phyloP scores from a whole-genome alignment of 768 basidiomycete genomes.

The Auriscalpium vulgare region DNA sequence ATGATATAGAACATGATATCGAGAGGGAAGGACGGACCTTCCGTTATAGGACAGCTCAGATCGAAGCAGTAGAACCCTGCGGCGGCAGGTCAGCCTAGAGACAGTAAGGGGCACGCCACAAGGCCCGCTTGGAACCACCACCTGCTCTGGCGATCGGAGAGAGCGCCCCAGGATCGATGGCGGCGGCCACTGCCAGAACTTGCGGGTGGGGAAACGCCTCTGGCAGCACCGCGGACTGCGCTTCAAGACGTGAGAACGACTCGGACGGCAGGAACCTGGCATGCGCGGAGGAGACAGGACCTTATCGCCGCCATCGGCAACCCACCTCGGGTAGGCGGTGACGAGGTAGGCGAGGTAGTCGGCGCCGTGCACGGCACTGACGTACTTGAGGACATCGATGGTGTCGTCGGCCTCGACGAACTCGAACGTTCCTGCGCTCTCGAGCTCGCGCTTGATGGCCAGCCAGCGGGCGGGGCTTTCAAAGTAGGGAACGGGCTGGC shows the following conservation, averaged over 20 bases:
- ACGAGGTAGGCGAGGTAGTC: slow-evolving; percentile 22
- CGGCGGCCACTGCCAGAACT: slow-evolving; percentile 11
- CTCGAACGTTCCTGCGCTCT: slow-evolving; percentile 8
- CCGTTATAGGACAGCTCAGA: slow-evolving; percentile 24
- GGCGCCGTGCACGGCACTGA: slow-evolving; percentile 19
- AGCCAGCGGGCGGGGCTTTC: slow-evolving; percentile 23
- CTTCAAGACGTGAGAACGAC: neutral
- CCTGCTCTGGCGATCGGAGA: slow-evolving; percentile 20
- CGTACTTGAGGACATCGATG: slow-evolving; percentile 6
- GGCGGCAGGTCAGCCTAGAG: neutral
- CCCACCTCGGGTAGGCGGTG: slow-evolving; percentile 23
- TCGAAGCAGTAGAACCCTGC: slow-evolving; percentile 27
- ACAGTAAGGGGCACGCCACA: no score
- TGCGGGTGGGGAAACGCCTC: slow-evolving; percentile 23
- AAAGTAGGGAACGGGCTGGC: slow-evolving; percentile 19
- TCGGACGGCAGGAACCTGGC: neutral
- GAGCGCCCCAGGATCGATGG: neutral
- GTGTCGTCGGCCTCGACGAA: slow-evolving; percentile 1
- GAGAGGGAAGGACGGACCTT: slow-evolving; percentile 12
- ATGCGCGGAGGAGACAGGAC: slow-evolving; percentile 2
- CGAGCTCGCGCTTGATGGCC: slow-evolving; percentile 18
- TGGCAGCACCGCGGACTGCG: slow-evolving; percentile 23
- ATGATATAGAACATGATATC: no score
- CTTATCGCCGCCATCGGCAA: slow-evolving; percentile 20
- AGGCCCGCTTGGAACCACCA: neutral